phyloP scores from a whole-genome alignment of 78 protist species.

The Dictyostelium intermedium region DNA sequence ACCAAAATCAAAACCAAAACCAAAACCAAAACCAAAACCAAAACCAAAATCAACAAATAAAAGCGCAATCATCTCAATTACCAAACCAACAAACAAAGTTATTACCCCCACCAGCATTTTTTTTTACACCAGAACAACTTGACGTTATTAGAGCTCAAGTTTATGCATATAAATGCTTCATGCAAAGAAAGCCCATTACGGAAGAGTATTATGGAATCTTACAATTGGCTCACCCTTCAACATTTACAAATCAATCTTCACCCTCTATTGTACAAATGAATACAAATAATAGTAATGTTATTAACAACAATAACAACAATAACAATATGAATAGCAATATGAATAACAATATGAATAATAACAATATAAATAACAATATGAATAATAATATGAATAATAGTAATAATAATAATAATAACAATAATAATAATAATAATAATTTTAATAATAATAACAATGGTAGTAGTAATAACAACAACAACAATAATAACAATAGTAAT shows the following conservation, averaged over 20 bases:
- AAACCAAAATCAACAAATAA: not conserved
- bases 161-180: conserved; percentile 8
- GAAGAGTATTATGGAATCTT: not conserved
- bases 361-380: too few relatives aligned
- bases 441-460: too few relatives aligned
- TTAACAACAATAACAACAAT: too few relatives aligned
- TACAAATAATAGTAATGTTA: not conserved
- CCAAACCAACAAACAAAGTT: not conserved
- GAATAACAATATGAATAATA: too few relatives aligned
- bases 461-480: too few relatives aligned
- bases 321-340: too few relatives aligned
- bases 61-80: not conserved
- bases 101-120: not conserved
- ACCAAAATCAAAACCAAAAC: not conserved
- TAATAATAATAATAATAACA: too few relatives aligned
- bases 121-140: conserved; percentile 38
- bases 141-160: conserved; percentile 30
- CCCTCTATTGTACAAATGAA: not conserved
- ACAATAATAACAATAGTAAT: too few relatives aligned
- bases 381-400: too few relatives aligned
- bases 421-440: too few relatives aligned
- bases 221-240: not conserved
- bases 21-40: not conserved
- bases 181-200: not conserved
- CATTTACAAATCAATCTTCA: not conserved